These are phyloP conservation scores for Pyrus hybrid DNA, from an alignment of 331 rosid species.

Conservation along the genomic window DNA sequence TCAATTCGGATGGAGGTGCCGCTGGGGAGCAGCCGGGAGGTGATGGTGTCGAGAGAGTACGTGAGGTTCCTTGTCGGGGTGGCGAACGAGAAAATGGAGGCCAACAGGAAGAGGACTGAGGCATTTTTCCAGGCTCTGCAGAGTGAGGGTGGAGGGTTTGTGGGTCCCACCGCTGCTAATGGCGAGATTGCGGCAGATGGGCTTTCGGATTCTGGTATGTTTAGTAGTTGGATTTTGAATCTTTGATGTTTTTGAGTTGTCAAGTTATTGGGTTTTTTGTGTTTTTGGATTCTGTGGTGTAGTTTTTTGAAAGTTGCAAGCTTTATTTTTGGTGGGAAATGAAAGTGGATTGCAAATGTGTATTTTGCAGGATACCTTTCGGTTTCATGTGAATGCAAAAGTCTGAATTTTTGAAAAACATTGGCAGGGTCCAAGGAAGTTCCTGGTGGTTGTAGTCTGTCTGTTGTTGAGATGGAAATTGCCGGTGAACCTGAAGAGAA, in stretches of 20 bases:
- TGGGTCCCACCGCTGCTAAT: not conserved
- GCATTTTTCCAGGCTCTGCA: conserved; percentile 48
- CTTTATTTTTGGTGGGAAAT: not conserved
- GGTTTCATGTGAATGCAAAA: conserved; percentile 50
- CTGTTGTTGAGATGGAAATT: conserved; percentile 42
- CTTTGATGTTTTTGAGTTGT: not conserved
- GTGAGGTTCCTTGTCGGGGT: conserved; percentile 56
- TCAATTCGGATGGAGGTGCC: conserved; percentile 80
- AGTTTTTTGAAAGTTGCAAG: not conserved
- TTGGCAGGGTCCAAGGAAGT: conserved; percentile 67
- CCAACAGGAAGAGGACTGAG: conserved; percentile 61
- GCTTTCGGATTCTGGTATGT: conserved; percentile 56
- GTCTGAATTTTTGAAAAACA: conserved; percentile 80
- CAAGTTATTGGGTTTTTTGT: not conserved
- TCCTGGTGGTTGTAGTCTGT: conserved; percentile 29
- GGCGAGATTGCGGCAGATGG: conserved; percentile 2
- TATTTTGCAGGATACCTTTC: conserved; percentile 67
- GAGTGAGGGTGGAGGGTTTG: conserved; percentile 17
- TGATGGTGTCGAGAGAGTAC: conserved; percentile 67
- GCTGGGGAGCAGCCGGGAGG: conserved; percentile 41
- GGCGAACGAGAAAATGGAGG: conserved; percentile 83
- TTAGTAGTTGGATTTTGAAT: not conserved
- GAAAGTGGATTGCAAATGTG: not conserved
- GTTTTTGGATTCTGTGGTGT: not conserved
- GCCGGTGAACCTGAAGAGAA: conserved; percentile 60